Conservation (phyloP, 345 rosid species). For the Fremontodendron californicum region DNA sequence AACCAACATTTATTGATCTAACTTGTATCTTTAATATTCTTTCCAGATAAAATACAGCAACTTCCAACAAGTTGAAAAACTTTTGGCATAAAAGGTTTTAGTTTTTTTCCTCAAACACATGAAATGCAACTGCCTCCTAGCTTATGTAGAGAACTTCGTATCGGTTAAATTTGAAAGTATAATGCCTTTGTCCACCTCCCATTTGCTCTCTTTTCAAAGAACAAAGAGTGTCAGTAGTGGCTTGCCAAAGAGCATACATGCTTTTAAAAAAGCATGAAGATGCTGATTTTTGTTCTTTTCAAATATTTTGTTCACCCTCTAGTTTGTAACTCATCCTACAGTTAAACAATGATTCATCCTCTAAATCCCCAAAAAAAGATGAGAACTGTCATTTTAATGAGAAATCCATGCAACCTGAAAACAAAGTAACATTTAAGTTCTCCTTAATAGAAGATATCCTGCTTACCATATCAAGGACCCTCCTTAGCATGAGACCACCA, state of each 20-base stretch:
- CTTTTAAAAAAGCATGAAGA: not conserved
- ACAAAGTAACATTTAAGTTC: not conserved
- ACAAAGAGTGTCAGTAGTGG: not conserved
- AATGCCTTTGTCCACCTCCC: not conserved
- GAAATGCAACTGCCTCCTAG: not conserved
- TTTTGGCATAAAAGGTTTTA: not conserved
- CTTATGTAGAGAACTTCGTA: no score
- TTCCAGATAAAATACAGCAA: not conserved
- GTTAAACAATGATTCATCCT: not conserved
- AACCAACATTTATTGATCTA: not conserved
- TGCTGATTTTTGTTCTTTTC: not conserved
- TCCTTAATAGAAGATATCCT: slow-evolving; percentile 8
- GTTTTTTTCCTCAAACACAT: not conserved
- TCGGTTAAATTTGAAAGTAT: not conserved
- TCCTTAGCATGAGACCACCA: slow-evolving; percentile 92
- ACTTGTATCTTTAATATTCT: not conserved
- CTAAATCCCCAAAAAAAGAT: slow-evolving; percentile 5
- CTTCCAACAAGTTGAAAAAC: not conserved
- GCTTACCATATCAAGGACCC: slow-evolving; percentile 81
- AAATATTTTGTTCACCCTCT: not conserved
- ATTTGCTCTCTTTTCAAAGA: not conserved
- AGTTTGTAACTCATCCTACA: not conserved
- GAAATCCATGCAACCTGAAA: not conserved
- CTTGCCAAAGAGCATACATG: not conserved
- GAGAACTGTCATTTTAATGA: not conserved